A percentile compares a stretch with the other conserved stretches of the same genome.
These are phyloP conservation scores for Bombardia bombarda DNA, from an alignment of 495 filamentous ascomycete species.

Conservation along the genomic window DNA sequence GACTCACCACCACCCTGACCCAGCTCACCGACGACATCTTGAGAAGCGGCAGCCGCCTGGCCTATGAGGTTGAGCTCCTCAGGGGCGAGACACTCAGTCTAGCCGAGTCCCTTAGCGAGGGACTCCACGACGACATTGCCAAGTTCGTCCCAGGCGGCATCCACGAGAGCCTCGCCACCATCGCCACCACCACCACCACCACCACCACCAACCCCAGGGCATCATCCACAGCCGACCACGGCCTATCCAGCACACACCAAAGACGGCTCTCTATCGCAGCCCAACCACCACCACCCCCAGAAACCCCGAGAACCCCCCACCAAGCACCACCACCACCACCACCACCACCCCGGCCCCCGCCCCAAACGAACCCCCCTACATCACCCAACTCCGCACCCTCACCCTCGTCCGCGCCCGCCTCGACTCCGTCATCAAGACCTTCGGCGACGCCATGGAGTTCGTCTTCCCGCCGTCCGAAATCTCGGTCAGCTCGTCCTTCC, in stretches of 20 bases:
- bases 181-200: not conserved
- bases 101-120: conserved; percentile 67
- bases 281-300: conserved; percentile 5
- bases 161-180: conserved; percentile 13
- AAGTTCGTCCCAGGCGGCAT: conserved; percentile 56
- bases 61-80: conserved; percentile 91
- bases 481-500: conserved; percentile 64
- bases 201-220: not conserved
- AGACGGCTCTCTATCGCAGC: conserved; percentile 18
- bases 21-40: conserved; percentile 92
- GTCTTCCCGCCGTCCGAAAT: conserved; percentile 74
- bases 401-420: conserved; percentile 72
- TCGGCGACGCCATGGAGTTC: conserved; percentile 92
- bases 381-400: conserved; percentile 72
- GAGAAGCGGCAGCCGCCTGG: conserved; percentile 72
- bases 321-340: conserved; percentile 6
- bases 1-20: conserved; percentile 75
- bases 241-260: conserved; percentile 11
- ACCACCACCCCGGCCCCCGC: conserved; percentile 7
- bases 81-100: conserved; percentile 75
- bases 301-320: conserved; percentile 2
- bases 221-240: conserved; percentile 1
- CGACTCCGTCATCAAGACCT: conserved; percentile 78
- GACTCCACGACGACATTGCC: conserved; percentile 57
- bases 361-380: conserved; percentile 54